phyloP scores from a whole-genome alignment of 1,139 yeast species.

The Pichia sorboxylosa region DNA sequence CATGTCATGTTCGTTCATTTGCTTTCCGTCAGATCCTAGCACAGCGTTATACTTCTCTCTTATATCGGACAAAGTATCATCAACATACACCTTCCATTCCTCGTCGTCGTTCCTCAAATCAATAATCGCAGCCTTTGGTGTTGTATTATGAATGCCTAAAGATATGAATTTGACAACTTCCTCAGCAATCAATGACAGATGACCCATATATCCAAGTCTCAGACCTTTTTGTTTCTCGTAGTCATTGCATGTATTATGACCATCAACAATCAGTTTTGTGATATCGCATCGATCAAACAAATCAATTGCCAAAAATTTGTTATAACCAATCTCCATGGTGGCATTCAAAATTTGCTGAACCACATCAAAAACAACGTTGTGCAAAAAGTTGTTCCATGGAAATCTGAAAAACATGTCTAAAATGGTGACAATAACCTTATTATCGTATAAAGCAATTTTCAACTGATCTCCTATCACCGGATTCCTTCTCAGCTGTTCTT shows the following conservation, averaged over 20 bases:
- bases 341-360: conserved; percentile 95
- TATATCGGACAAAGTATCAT: conserved; percentile 72
- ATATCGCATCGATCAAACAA: conserved; percentile 71
- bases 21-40: conserved; percentile 67
- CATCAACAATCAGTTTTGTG: conserved; percentile 68
- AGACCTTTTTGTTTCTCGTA: conserved; percentile 50
- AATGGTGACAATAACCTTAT: conserved; percentile 66
- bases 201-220: conserved; percentile 95
- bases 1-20: conserved; percentile 23
- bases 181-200: conserved; percentile 86
- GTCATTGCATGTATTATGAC: conserved; percentile 65
- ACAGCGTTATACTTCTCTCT: conserved; percentile 94
- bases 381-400: conserved; percentile 97
- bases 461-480: conserved; percentile 87
- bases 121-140: conserved; percentile 41
- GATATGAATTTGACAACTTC: conserved; percentile 93
- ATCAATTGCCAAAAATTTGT: conserved; percentile 79
- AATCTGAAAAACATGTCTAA: conserved; percentile 76
- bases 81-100: conserved; percentile 79
- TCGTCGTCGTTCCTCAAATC: conserved; percentile 44
- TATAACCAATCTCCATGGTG: conserved; percentile 86
- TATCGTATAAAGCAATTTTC: conserved; percentile 77
- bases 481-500: conserved; percentile 46
- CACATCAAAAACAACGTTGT: conserved; percentile 93
- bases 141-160: conserved; percentile 38